Base-by-base conservation (phyloP, 106 monocot genomes). In the Posidonia australis region DNA sequence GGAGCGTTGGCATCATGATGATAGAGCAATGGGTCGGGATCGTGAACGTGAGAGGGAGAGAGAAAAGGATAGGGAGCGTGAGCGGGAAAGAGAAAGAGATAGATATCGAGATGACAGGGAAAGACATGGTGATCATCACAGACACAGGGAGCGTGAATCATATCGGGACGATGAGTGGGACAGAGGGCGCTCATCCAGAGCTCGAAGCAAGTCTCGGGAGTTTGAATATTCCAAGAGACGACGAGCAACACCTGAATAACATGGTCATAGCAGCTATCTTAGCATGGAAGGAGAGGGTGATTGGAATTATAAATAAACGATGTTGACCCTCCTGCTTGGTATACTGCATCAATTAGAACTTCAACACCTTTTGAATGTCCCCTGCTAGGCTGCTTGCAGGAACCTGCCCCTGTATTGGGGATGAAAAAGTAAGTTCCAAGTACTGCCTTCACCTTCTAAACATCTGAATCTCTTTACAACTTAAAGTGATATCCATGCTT, bases 81-180 rank as follows among this genome's bases (percentile, higher is more conserved):
- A 77, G 6, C 54, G 76, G 32, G 84, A 80, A 26, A 69, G 80
- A 7, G 80, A 85, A 23, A 65, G 85, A 46, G 90, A 90, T 29
- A 76, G 77, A 66, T 80, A 87, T 31, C 67, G 82, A 24, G 87
- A 92, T 73, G 88, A 84, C 44, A 79, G 82, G 63, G 88, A 89
- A 26, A 80, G 80, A 18, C 67, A 86, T 67, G 74, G 70, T 0
- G 88, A 88, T 70, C 60, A 80, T 46, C 68, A 83, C 42, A 71
- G 81, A 57, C 74, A 81, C 52, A 86, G 81, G 67, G 86, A 87
- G 11, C 71, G 78, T 36, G 79, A 84, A 18, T 21, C 42, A 5
- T 75, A 82, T 22, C 75, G 77, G 23, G 79, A 76, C 69, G 82
- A 82, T 57, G 88, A 88, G 3, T 81, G 80, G 82, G 88, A 88